Evolutionary conservation across 139 green algal genomes (phyloP), one percentile per base, ranked within the genome.

Genomic region (Closterium sp.): DNA sequence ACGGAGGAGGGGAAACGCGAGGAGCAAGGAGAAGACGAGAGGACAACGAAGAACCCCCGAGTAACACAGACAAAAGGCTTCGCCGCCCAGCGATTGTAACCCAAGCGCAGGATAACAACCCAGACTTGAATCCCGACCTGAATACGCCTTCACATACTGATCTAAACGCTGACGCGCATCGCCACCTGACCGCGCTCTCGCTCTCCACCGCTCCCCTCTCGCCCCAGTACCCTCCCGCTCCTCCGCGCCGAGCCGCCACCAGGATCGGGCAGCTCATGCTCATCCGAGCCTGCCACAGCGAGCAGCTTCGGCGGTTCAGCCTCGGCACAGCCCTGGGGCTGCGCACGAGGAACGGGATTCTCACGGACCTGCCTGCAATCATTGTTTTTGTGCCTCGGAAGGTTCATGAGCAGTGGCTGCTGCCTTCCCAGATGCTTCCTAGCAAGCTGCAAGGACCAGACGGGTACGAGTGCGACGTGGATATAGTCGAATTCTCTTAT

Each of bases 251-350:
- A 27, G n/a, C 91, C 84, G 90, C 90, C 28, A 38, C 21, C 29
- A 92, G 31, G 27, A 27, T 92, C 30, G 24, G 31, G 73, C 84
- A 92, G 73, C 90, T 92, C 73, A 92, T 92, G 90, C 24, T 89
- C 73, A 92, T 92, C 90, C 90, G 90, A n/a, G 90, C 73, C n/a
- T 92, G 31, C 70, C 70, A 92, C 90, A 92, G 90, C 90, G 24
- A 84, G 73, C 29, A 29, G 73, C 73, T 92, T 27, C 90, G 73
- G 84, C 90, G 73, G 84, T 92, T 91, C 90, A 84, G 29, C 32
- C 90, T 92, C n/a, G 90, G 90, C n/a, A 92, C 90, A 34, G 90
- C 90, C n/a, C 24, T 92, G 29, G 90, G 90, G 17, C 32, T 92
- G 73, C 90, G 90, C 7, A 92, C 90, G 0, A 89, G 32, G 29